Conservation (phyloP, 805 yeast species). For the Starmerella floris region DNA sequence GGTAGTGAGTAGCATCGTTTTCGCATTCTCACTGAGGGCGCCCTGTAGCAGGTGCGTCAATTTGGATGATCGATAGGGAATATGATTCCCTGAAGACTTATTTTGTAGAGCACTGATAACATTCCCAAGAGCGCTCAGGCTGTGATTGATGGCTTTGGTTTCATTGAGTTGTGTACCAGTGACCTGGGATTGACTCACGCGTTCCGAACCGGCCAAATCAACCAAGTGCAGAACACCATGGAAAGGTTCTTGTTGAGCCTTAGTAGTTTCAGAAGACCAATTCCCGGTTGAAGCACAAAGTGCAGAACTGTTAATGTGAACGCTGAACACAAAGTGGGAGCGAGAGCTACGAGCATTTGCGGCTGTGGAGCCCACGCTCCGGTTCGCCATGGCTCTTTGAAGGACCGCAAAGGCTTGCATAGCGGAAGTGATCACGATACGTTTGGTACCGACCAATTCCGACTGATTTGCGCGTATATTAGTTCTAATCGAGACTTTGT, state of each 20-base stretch:
- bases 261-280: conserved; percentile 25
- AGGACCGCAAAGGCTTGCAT: conserved; percentile 41
- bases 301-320: conserved; percentile 41
- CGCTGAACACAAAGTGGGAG: conserved; percentile 72
- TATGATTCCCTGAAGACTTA: conserved; percentile 31
- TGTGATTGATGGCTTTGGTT: conserved; percentile 78
- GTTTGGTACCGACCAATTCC: conserved; percentile 44
- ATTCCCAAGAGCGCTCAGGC: conserved; percentile 78
- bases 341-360: conserved; percentile 79
- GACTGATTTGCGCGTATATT: conserved; percentile 38
- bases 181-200: conserved; percentile 61
- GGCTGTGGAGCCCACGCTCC: conserved; percentile 71
- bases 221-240: conserved; percentile 63
- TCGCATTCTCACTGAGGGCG: conserved; percentile 73
- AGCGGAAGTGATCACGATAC: conserved; percentile 35
- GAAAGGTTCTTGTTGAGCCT: conserved; percentile 29
- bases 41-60: conserved; percentile 73
- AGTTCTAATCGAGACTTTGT: not conserved
- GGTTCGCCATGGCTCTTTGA: conserved; percentile 40
- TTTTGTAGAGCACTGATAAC: conserved; percentile 61
- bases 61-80: conserved; percentile 60
- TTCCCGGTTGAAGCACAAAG: not conserved
- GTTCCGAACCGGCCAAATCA: conserved; percentile 91
- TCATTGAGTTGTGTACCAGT: conserved; percentile 71
- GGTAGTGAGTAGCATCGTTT: conserved; percentile 87